Evolutionary conservation across 805 yeast species (phyloP).

Genomic region (Starmerella gropengiesseri): DNA sequence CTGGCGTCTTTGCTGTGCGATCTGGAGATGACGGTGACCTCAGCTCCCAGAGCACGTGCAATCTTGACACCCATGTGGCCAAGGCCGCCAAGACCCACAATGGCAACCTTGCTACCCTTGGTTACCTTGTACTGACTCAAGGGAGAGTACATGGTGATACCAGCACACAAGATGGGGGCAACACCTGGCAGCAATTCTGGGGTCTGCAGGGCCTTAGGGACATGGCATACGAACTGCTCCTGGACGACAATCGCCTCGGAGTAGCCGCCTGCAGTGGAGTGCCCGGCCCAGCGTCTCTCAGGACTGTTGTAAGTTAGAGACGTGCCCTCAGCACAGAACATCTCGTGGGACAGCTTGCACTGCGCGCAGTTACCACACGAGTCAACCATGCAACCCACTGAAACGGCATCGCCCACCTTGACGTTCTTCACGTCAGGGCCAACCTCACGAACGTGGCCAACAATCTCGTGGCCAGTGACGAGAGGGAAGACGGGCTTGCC

Average conservation of each 20-base stretch:
- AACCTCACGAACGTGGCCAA: conserved; percentile 33
- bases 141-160: conserved; percentile 62
- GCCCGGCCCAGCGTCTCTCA: conserved; percentile 44
- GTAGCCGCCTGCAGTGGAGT: conserved; percentile 40
- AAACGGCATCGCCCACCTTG: conserved; percentile 67
- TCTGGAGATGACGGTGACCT: conserved; percentile 48
- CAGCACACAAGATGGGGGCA: conserved; percentile 71
- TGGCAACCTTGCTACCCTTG: conserved; percentile 44
- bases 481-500: conserved; percentile 29
- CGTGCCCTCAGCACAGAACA: conserved; percentile 39
- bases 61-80: conserved; percentile 52
- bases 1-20: conserved; percentile 41
- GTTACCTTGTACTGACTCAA: conserved; percentile 39
- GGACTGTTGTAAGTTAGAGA: conserved; percentile 42
- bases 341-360: conserved; percentile 46
- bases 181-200: conserved; percentile 36
- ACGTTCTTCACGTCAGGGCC: conserved; percentile 44
- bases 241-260: conserved; percentile 32
- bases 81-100: conserved; percentile 56
- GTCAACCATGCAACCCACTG: conserved; percentile 60
- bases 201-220: conserved; percentile 45
- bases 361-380: conserved; percentile 52
- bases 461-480: conserved; percentile 42
- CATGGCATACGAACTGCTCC: conserved; percentile 51
- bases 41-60: conserved; percentile 53